Evolutionary conservation across 495 filamentous ascomycete genomes (phyloP), one percentile per base, ranked within the genome.

Genomic region (Penicillium silybi): DNA sequence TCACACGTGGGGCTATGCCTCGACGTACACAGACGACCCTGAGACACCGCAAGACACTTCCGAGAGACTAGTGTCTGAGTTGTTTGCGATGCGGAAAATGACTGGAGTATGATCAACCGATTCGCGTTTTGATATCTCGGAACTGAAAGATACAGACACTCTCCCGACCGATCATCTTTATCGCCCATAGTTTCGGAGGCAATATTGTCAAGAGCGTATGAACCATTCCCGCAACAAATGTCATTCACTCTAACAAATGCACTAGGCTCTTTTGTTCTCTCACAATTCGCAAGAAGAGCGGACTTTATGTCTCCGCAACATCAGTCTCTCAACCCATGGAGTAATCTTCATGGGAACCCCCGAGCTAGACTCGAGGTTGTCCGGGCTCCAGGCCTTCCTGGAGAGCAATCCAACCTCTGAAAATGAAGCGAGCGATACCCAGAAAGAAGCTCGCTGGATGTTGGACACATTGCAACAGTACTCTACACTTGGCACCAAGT

Each of bases 1-100:
- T 38, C 51, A 73, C 38, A 75, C 62, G n/a, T 81, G 74, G 69
- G 78, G 78, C 8, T 80, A 80, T 65, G 57, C 66, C 52, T 35
- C 54, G 0, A 26, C 35, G 4, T n/a, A 15, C 4, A 32, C 16
- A n/a, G 26, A 27, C 6, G 22, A 34, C 6, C 17, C 17, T 56
- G 44, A 64, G 46, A 39, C 38, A 41, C 43, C 54, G 59, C 38
- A 62, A 62, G 41, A 59, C 51, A 32, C 61, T 54, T 65, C 71
- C 43, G 43, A 61, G 44, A 53, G 39, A 44, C 40, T 75, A 16
- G 62, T 73, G 2, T 54, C 46, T 2, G 66, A 72, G 44, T 34
- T 74, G 17, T 64, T 56, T 35, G 25, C 56, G 9, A 41, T 55
- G 43, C 64, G 65, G 51, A 47, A 54, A 13, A 23, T 34, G 11